These are phyloP conservation scores for Spiraea crenata DNA, from an alignment of 331 rosid genomes.

Conservation along the genomic window DNA sequence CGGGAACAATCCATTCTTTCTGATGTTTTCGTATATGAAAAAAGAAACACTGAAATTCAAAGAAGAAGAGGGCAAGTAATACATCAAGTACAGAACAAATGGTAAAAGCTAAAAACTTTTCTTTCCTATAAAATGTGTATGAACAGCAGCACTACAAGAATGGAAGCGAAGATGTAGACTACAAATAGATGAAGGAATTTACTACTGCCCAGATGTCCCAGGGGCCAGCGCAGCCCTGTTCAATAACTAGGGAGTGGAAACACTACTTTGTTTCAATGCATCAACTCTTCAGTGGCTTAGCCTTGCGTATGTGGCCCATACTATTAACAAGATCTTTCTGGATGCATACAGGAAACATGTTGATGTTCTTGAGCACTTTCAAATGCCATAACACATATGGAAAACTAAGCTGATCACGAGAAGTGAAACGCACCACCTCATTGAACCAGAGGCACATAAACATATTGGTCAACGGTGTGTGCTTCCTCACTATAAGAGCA, in stretches of 20 bases:
- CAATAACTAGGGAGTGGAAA: not conserved
- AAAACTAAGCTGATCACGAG: constrained; percentile 96
- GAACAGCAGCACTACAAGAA: too few relatives aligned
- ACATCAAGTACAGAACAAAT: too few relatives aligned
- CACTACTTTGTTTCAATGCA: not conserved
- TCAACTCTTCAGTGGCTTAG: constrained; percentile 70
- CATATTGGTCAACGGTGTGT: constrained; percentile 58
- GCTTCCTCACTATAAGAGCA: constrained; percentile 69
- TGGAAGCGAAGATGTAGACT: too few relatives aligned
- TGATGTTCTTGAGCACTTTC: constrained; percentile 58
- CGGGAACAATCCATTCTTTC: too few relatives aligned
- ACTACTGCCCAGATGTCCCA: too few relatives aligned
- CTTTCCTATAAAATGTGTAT: too few relatives aligned
- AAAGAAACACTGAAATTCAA: too few relatives aligned
- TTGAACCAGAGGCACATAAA: constrained; percentile 94
- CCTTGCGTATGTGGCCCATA: constrained; percentile 95
- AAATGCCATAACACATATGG: constrained; percentile 91
- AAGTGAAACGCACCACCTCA: constrained; percentile 92
- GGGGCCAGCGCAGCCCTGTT: too few relatives aligned
- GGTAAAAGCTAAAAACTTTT: too few relatives aligned
- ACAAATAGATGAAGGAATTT: too few relatives aligned
- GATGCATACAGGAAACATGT: constrained; percentile 84
- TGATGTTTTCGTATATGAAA: too few relatives aligned
- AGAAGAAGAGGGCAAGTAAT: too few relatives aligned
- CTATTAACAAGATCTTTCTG: constrained; percentile 76